A percentile compares a stretch with the other conserved stretches of the same genome.
phyloP scores from a whole-genome alignment of 805 yeast species.

The Cyberlindnera mycetangii region DNA sequence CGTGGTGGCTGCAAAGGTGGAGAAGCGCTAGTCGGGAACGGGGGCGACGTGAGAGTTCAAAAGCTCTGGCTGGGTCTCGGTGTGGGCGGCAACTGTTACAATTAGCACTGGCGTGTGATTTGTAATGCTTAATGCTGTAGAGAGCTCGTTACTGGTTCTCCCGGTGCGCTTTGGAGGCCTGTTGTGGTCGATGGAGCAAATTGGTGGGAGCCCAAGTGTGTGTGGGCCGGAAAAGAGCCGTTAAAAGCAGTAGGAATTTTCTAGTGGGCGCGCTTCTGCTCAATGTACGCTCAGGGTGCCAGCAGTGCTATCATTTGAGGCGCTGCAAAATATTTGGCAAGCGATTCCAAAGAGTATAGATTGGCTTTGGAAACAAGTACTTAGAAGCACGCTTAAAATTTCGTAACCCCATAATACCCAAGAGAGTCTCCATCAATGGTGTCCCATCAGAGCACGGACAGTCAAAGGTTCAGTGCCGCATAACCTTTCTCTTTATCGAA shows the following conservation, averaged over 20 bases:
- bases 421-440: no score
- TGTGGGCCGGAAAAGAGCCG: neutral
- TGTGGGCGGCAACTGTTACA: neutral
- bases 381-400: no score
- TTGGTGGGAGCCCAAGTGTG: neutral
- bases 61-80: no score
- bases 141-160: neutral
- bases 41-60: neutral
- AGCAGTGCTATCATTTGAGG: no score
- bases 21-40: neutral
- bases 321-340: no score
- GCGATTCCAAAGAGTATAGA: no score
- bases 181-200: neutral
- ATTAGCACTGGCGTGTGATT: neutral
- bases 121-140: neutral
- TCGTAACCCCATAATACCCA: no score
- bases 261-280: neutral
- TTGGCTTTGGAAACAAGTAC: no score
- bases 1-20: conserved; percentile 1
- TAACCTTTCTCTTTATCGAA: neutral
- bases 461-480: neutral
- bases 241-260: neutral
- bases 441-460: neutral
- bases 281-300: neutral
- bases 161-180: neutral